Evolutionary conservation across 768 basidiomycete species (phyloP).

Genomic region (Suillus brevipes): DNA sequence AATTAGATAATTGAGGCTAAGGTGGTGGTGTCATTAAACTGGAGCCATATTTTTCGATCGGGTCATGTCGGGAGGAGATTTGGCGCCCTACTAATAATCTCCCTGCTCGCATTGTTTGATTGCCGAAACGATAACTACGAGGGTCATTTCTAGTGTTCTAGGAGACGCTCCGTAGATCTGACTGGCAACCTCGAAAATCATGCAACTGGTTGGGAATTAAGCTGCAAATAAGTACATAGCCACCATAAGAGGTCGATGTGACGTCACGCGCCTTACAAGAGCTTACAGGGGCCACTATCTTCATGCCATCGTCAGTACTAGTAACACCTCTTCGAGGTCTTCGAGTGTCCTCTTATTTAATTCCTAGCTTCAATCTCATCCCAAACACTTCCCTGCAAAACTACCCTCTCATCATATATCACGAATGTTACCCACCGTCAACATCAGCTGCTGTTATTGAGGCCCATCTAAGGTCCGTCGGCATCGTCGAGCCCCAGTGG

Average conservation of each 20-base stretch:
- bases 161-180: background rate
- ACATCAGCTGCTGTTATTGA: slow-evolving; percentile 30
- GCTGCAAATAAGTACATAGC: background rate
- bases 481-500: slow-evolving; percentile 41
- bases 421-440: slow-evolving; percentile 27
- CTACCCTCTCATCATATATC: slow-evolving; percentile 41
- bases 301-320: background rate
- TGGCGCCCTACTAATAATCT: background rate
- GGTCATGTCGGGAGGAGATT: slow-evolving; percentile 5
- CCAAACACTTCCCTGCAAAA: slow-evolving; percentile 39
- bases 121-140: background rate
- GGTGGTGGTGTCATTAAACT: background rate
- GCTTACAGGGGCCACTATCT: background rate
- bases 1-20: background rate
- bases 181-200: background rate
- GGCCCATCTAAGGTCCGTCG: slow-evolving; percentile 33
- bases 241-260: background rate
- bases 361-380: slow-evolving; percentile 33
- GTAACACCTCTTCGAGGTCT: slow-evolving; percentile 26
- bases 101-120: background rate
- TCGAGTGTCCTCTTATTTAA: slow-evolving; percentile 31
- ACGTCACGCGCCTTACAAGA: background rate
- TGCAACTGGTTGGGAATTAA: background rate
- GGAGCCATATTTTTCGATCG: background rate
- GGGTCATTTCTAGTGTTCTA: background rate